Conservation (phyloP, 371 early-diverging fungal species). For the Thermomucor indicae-seudaticae region DNA sequence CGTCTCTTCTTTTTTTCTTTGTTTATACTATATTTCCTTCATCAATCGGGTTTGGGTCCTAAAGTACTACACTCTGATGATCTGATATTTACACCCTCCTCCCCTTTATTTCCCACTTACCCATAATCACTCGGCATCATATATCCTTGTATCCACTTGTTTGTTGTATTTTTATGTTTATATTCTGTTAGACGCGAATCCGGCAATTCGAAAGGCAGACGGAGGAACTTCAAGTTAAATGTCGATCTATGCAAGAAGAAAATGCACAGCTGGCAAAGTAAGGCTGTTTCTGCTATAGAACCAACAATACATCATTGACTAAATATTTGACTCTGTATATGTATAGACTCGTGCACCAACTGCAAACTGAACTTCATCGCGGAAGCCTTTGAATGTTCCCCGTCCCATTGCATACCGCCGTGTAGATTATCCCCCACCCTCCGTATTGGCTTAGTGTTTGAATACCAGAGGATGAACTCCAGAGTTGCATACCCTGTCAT, state of each 20-base stretch:
- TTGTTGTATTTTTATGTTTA: conserved; percentile 6
- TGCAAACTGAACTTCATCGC: conserved; percentile 28
- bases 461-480: too few relatives aligned
- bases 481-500: too few relatives aligned
- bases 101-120: conserved; percentile 17
- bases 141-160: too few relatives aligned
- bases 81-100: conserved; percentile 17
- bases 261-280: conserved; percentile 34
- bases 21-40: conserved; percentile 3
- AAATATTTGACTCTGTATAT: background rate
- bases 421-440: too few relatives aligned
- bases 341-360: conserved; percentile 26
- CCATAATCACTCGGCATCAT: too few relatives aligned
- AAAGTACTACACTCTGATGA: conserved; percentile 28
- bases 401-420: too few relatives aligned
- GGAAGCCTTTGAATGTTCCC: conserved; percentile 2
- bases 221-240: conserved; percentile 21
- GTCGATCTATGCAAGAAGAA: conserved; percentile 22
- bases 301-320: background rate
- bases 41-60: conserved; percentile 1
- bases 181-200: conserved; percentile 22
- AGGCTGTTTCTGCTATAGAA: background rate
- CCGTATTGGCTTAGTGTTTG: too few relatives aligned
- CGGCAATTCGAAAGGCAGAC: conserved; percentile 20
- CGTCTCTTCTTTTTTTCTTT: conserved; percentile 6